A percentile compares a stretch with the other conserved stretches of the same genome.
phyloP scores from a whole-genome alignment of 2,329 filamentous ascomycete genomes.

The Sclerotinia subarctica region DNA sequence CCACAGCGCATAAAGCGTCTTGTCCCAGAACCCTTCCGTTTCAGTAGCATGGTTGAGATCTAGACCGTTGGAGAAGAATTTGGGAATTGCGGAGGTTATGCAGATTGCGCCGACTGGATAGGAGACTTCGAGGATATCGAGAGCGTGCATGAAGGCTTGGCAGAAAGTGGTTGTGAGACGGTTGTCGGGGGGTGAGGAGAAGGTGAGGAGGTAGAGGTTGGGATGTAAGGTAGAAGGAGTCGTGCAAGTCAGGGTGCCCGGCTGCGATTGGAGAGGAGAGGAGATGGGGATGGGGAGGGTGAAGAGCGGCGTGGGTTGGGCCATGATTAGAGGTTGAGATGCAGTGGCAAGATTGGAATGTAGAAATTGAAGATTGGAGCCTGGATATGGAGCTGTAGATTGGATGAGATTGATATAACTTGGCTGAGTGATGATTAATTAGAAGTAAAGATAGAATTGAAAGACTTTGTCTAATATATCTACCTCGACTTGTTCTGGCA shows the following conservation, averaged over 20 bases:
- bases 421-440: background rate
- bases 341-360: background rate
- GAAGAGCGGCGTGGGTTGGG: conserved; percentile 47
- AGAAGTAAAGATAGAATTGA: background rate
- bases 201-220: conserved; percentile 68
- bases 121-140: conserved; percentile 68
- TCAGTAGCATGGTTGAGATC: conserved; percentile 65
- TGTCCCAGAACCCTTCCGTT: conserved; percentile 59
- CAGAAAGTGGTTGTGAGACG: conserved; percentile 68
- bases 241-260: conserved; percentile 61
- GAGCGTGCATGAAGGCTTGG: conserved; percentile 62
- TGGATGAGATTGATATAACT: background rate
- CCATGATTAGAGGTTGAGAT: background rate
- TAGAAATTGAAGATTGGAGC: background rate
- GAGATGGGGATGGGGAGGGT: conserved; percentile 53
- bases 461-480: background rate
- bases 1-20: conserved; percentile 63
- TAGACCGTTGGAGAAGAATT: conserved; percentile 84
- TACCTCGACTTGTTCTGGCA: background rate
- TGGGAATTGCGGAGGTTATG: conserved; percentile 70
- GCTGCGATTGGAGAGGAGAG: conserved; percentile 43
- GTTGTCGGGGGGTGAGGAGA: conserved; percentile 71
- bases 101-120: conserved; percentile 70
- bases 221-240: conserved; percentile 47
- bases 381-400: background rate